Percentiles rank a stretch among this genome's conserved stretches.
These are phyloP conservation scores for Neofusicoccum ribis DNA, from an alignment of 2,329 filamentous ascomycete genomes.

Conservation along the genomic window DNA sequence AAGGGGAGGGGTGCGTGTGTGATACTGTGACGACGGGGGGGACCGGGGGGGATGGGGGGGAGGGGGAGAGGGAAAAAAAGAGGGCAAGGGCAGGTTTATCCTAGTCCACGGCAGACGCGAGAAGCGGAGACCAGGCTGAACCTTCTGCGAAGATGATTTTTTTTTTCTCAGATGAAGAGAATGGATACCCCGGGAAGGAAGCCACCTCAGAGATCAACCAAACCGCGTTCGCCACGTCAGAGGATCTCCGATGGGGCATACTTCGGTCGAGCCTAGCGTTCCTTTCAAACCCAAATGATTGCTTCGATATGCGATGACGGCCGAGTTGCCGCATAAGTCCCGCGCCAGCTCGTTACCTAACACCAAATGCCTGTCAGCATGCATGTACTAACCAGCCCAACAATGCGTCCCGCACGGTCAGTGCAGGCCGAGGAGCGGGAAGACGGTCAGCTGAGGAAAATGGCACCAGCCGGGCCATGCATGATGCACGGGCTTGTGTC, in stretches of 20 bases:
- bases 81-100: conserved; percentile 30
- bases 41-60: too few species aligned
- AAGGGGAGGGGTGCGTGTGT: too few species aligned
- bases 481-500: conserved; percentile 39
- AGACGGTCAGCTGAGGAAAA: conserved; percentile 42
- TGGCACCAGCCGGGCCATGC: conserved; percentile 35
- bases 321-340: conserved; percentile 45
- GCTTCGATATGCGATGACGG: conserved; percentile 46
- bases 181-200: conserved; percentile 39
- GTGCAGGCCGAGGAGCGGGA: conserved; percentile 39
- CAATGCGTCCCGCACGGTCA: conserved; percentile 42
- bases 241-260: conserved; percentile 52
- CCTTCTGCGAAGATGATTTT: conserved; percentile 19
- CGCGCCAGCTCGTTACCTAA: conserved; percentile 44
- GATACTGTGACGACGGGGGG: too few species aligned
- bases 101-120: conserved; percentile 26
- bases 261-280: conserved; percentile 50
- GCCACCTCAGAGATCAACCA: conserved; percentile 43
- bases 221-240: conserved; percentile 53
- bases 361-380: conserved; percentile 43
- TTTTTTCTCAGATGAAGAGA: conserved; percentile 36
- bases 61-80: not conserved
- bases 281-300: conserved; percentile 43
- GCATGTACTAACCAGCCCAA: conserved; percentile 42
- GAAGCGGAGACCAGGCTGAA: conserved; percentile 35